Evolutionary conservation across 1,284 basidiomycete species (phyloP).

Genomic region (Somion occarium): DNA sequence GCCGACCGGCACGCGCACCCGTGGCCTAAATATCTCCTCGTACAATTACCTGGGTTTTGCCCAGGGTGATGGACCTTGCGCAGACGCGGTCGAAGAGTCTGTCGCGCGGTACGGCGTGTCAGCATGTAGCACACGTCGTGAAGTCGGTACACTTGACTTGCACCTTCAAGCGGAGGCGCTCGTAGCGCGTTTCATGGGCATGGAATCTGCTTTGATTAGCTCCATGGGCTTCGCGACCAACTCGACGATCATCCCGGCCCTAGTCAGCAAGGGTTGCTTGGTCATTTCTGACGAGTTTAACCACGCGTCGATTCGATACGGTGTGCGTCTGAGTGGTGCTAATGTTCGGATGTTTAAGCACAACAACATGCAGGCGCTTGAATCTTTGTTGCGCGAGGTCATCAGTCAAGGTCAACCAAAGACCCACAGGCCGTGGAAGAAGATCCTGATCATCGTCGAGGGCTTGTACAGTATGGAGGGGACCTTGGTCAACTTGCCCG

Average conservation of each 20-base stretch:
- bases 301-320: conserved; percentile 94
- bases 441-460: conserved; percentile 94
- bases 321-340: conserved; percentile 86
- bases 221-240: conserved; percentile 99
- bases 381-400: conserved; percentile 80
- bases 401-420: conserved; percentile 97
- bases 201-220: conserved; percentile 85
- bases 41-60: conserved; percentile 99
- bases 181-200: conserved; percentile 86
- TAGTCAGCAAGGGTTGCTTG: conserved; percentile 88
- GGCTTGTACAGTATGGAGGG: conserved; percentile 99
- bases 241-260: conserved; percentile 90
- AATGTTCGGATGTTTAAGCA: conserved; percentile 95
- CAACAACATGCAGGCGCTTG: conserved; percentile 87
- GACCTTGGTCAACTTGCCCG: conserved; percentile 83
- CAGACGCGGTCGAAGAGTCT: conserved; percentile 85
- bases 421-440: conserved; percentile 98
- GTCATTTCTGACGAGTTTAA: conserved; percentile 98
- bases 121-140: conserved; percentile 74
- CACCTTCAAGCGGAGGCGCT: conserved; percentile 83
- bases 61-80: conserved; percentile 88
- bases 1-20: conserved; percentile 77
- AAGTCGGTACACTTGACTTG: conserved; percentile 82
- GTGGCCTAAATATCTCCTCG: conserved; percentile 93
- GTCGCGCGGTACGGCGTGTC: conserved; percentile 80